A percentile compares a stretch with the other conserved stretches of the same genome.
Conservation (phyloP, 2,329 filamentous ascomycete species). For the Davidsoniella neocaledoniae region DNA sequence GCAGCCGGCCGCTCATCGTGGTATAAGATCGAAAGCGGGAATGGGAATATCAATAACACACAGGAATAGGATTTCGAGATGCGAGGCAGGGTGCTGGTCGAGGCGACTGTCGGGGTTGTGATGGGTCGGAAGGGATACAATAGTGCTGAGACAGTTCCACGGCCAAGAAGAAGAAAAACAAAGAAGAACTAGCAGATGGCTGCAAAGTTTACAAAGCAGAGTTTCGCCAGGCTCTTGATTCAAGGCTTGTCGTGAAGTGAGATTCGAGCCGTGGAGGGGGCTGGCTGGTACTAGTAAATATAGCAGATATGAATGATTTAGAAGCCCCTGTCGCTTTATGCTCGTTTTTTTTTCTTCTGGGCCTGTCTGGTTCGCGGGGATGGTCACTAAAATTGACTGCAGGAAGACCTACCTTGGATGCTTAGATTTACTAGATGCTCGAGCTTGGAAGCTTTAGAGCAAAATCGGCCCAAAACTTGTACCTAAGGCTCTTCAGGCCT, state of each 20-base stretch:
- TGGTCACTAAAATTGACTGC: neutral
- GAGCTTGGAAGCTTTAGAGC: neutral
- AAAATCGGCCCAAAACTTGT: neutral
- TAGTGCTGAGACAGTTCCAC: neutral
- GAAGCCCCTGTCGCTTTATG: neutral
- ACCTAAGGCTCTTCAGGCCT: conserved; percentile 1
- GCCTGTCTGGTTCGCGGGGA: neutral
- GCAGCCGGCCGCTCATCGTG: conserved; percentile 12
- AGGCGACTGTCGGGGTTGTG: neutral
- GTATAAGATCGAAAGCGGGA: neutral
- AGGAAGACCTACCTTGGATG: neutral
- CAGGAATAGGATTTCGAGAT: neutral
- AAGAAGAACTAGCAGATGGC: neutral
- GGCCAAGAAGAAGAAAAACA: neutral
- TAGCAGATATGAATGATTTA: neutral
- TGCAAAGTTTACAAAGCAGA: neutral
- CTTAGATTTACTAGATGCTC: too few species aligned
- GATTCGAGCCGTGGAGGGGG: neutral
- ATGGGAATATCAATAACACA: neutral
- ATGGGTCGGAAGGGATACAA: neutral
- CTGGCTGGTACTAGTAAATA: neutral
- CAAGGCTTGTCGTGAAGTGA: conserved; percentile 1
- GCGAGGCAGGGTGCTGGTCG: neutral
- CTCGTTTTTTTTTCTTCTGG: neutral
- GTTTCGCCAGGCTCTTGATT: neutral